Evolutionary conservation across 257 asterid genomes (phyloP), one percentile per base, ranked within the genome.

Genomic region (Petunia secreta): DNA sequence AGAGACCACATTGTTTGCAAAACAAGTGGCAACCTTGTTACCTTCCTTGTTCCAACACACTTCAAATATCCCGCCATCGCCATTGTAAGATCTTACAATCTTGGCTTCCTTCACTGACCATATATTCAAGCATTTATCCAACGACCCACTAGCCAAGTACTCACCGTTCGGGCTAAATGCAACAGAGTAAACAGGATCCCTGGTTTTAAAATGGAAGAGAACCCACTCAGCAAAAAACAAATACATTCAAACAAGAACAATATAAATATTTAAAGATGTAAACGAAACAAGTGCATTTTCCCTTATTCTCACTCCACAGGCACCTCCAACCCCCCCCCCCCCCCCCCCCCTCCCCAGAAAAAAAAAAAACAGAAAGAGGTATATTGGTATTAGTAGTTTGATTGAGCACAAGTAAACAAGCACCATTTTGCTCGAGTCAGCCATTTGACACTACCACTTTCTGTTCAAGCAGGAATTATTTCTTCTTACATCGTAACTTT

Each of bases 21-120:
- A 96, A 88, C 97, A 90, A 81, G 98, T 92, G 38, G 98, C 99
- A 71, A 96, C 86, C 87, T 87, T 92, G 63, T 94, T 89, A 7
- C 99, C 98, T 84, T 93, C 97, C 83, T 91, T 91, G 94, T 94
- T 90, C 99, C 98, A 96, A 88, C 98, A 94, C 75, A 96, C 99
- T 86, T 96, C 99, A 54, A 90, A 96, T 66, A 96, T 94, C 62
- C 95, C 95, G 62, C 97, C 96, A 41, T 87, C 87, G 4, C 99
- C 99, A 2, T 67, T 85, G 90, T 90, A 96, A 1, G 93, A 92
- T 84, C 82, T 92, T 86, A 96, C 97, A 38, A 96, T 86, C 91
- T 81, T 91, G 57, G 94, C 95, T 84, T 96, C 99, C 89, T 94
- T 94, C 84, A 96, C 96, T 4, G 98, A 96, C 99, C 98, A 96